phyloP scores from a whole-genome alignment of 2,329 filamentous ascomycete genomes.

The Paecilomyces niveus region DNA sequence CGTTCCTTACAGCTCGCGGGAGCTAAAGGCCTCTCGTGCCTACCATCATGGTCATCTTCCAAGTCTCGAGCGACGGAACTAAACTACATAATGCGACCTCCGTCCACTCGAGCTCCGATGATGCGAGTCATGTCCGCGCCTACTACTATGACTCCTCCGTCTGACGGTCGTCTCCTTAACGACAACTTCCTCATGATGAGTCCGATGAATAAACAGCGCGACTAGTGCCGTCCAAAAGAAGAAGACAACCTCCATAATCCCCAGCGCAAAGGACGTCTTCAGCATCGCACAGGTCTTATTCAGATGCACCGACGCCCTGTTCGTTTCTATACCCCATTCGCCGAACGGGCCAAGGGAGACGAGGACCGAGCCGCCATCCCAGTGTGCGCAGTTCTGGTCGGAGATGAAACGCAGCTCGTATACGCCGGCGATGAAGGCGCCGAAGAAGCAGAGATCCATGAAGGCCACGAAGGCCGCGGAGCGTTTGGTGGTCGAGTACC shows the following conservation, averaged over 20 bases:
- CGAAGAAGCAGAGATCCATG: constrained; percentile 55
- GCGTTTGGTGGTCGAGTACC: constrained; percentile 52
- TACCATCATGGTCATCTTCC: background rate
- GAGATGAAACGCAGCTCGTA: constrained; percentile 52
- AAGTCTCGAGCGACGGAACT: background rate
- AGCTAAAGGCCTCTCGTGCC: too few relatives aligned
- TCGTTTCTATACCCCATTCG: constrained; percentile 42
- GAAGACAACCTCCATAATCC: constrained; percentile 78
- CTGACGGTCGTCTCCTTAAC: constrained; percentile 34
- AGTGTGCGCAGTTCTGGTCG: constrained; percentile 59
- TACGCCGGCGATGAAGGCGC: constrained; percentile 56
- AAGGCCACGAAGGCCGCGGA: constrained; percentile 54
- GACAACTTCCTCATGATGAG: constrained; percentile 21
- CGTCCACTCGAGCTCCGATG: constrained; percentile 8
- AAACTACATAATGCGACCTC: constrained; percentile 8
- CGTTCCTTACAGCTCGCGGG: too few relatives aligned
- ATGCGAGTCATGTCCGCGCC: constrained; percentile 19
- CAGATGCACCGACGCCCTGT: constrained; percentile 46
- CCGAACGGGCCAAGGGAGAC: constrained; percentile 57
- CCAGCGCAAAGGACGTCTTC: constrained; percentile 82
- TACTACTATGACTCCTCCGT: constrained; percentile 27
- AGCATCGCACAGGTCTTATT: constrained; percentile 85
- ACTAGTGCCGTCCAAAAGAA: constrained; percentile 72
- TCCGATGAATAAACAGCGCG: constrained; percentile 44
- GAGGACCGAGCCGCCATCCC: constrained; percentile 48